A percentile compares a stretch with the other conserved stretches of the same genome.
phyloP scores from a whole-genome alignment of 2,329 filamentous ascomycete genomes.

The Exophiala mesophila region DNA sequence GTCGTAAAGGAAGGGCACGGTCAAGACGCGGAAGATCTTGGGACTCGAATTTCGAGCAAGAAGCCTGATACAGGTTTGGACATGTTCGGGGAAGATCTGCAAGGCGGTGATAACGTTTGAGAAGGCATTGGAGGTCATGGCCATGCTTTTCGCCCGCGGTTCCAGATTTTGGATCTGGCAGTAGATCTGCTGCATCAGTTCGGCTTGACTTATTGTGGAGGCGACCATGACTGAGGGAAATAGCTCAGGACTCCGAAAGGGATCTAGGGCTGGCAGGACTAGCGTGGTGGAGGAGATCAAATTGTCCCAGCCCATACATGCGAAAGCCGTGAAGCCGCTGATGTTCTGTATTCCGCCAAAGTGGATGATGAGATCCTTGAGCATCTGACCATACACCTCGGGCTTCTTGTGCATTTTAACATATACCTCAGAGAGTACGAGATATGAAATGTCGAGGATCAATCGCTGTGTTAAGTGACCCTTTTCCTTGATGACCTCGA shows the following conservation, averaged over 20 bases:
- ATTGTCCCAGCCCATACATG: not conserved
- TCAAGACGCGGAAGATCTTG: not conserved
- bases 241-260: not conserved
- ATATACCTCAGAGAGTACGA: not conserved
- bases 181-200: not conserved
- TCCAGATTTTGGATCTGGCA: not conserved
- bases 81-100: not conserved
- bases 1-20: not conserved
- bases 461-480: not conserved
- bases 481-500: not conserved
- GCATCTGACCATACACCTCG: not conserved
- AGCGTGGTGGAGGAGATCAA: not conserved
- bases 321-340: not conserved
- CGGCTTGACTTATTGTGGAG: not conserved
- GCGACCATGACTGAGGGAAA: not conserved
- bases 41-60: not conserved
- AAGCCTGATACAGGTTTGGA: not conserved
- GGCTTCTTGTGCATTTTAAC: not conserved
- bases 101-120: not conserved
- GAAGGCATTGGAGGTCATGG: not conserved
- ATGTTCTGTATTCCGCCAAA: not conserved
- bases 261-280: not conserved
- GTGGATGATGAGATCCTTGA: not conserved
- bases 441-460: not conserved
- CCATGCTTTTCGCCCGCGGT: not conserved